phyloP scores from a whole-genome alignment of 805 yeast species.

The Wickerhamomyces ciferrii region DNA sequence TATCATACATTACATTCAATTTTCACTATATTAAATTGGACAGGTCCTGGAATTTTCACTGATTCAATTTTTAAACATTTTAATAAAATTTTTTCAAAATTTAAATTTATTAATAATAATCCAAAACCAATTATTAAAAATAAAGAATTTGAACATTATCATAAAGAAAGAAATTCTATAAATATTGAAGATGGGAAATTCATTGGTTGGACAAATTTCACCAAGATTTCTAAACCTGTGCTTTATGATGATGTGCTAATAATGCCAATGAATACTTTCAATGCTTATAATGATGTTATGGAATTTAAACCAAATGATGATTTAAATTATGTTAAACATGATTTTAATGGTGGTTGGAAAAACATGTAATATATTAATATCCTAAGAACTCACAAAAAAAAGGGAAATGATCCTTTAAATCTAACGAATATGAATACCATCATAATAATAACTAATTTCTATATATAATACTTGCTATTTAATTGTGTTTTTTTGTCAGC shows the following conservation, averaged over 20 bases:
- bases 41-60: conserved; percentile 45
- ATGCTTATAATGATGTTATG: conserved; percentile 59
- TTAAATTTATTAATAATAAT: background rate
- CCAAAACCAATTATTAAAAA: background rate
- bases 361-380: background rate
- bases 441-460: too few relatives aligned
- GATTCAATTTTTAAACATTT: conserved; percentile 37
- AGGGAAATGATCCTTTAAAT: too few relatives aligned
- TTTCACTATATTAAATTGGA: conserved; percentile 36
- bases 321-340: conserved; percentile 50
- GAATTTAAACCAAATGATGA: conserved; percentile 39
- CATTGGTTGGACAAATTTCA: conserved; percentile 54
- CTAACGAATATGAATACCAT: background rate
- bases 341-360: conserved; percentile 59
- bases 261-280: conserved; percentile 58
- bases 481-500: background rate
- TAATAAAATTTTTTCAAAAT: conserved; percentile 19
- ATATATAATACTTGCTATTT: background rate
- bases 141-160: conserved; percentile 25
- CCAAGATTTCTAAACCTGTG: conserved; percentile 45
- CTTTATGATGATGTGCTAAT: conserved; percentile 59
- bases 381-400: too few relatives aligned
- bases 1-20: conserved; percentile 25
- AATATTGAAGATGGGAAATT: conserved; percentile 10
- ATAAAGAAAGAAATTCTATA: conserved; percentile 1